Evolutionary conservation across 345 rosid genomes (phyloP).

Genomic region (Hibiscus trionum): DNA sequence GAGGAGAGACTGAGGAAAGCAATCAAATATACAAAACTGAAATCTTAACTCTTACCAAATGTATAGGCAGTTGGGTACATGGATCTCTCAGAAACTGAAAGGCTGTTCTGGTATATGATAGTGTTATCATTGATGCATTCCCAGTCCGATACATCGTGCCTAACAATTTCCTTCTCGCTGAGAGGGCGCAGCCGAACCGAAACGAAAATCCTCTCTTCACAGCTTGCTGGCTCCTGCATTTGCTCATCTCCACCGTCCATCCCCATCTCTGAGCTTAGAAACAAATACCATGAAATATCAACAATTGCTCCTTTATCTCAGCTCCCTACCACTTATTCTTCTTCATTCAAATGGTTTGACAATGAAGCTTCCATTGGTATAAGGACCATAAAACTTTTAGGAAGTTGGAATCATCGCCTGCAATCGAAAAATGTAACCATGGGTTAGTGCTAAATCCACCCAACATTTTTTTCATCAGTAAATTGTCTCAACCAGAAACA

Average conservation of each 20-base stretch:
- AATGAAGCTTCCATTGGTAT: constrained; percentile 14
- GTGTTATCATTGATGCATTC: constrained; percentile 74
- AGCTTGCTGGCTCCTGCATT: constrained; percentile 31
- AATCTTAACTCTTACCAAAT: constrained; percentile 55
- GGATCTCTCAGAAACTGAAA: constrained; percentile 76
- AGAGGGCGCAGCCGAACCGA: constrained; percentile 86
- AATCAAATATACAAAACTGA: constrained; percentile 2
- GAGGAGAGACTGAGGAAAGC: too few relatives aligned
- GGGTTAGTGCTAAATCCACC: constrained; percentile 29
- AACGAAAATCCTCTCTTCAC: constrained; percentile 65
- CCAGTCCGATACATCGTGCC: constrained; percentile 80
- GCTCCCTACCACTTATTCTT: constrained; percentile 17
- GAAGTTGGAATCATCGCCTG: constrained; percentile 24
- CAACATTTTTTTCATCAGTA: constrained; percentile 20
- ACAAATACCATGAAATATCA: too few relatives aligned
- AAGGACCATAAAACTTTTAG: constrained; percentile 29
- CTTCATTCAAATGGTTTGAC: constrained; percentile 10
- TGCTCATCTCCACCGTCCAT: constrained; percentile 46
- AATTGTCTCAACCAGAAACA: constrained; percentile 27
- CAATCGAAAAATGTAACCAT: constrained; percentile 38
- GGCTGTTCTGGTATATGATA: constrained; percentile 58
- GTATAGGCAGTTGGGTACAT: constrained; percentile 82
- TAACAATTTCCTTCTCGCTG: constrained; percentile 67
- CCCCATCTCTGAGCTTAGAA: constrained; percentile 33
- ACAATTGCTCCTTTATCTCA: neutral